phyloP scores from a whole-genome alignment of 257 asterid species.

The Capsicum chinense region DNA sequence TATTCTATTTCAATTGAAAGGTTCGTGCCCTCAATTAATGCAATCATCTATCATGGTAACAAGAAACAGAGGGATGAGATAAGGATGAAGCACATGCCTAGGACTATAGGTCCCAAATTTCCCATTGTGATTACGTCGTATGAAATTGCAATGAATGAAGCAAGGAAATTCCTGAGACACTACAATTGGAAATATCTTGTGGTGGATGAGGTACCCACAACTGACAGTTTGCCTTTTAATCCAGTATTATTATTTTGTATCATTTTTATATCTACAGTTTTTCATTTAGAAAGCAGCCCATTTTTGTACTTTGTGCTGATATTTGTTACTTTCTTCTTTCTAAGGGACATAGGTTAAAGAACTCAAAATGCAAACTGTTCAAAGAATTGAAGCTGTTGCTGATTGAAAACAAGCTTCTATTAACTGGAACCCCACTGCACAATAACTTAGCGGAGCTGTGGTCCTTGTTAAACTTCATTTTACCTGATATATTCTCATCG shows the following conservation, averaged over 20 bases:
- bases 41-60: slow-evolving; percentile 84
- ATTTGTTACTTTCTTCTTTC: slow-evolving; percentile 35
- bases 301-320: slow-evolving; percentile 4
- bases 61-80: slow-evolving; percentile 74
- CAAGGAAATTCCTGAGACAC: slow-evolving; percentile 62
- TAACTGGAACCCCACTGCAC: slow-evolving; percentile 99
- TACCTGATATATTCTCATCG: slow-evolving; percentile 98
- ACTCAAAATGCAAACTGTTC: slow-evolving; percentile 81
- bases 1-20: slow-evolving; percentile 43
- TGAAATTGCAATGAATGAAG: slow-evolving; percentile 79
- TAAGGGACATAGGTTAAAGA: slow-evolving; percentile 96
- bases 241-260: background rate
- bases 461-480: slow-evolving; percentile 94
- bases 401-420: slow-evolving; percentile 87
- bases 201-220: slow-evolving; percentile 83
- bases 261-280: background rate
- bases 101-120: slow-evolving; percentile 76
- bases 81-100: slow-evolving; percentile 83
- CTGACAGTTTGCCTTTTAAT: slow-evolving; percentile 2
- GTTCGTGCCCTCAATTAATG: slow-evolving; percentile 75
- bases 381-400: slow-evolving; percentile 65
- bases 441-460: slow-evolving; percentile 98
- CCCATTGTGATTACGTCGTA: slow-evolving; percentile 93
- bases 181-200: slow-evolving; percentile 90
- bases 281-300: slow-evolving; percentile 20